Percentiles rank a stretch among this genome's conserved stretches.
These are phyloP conservation scores for Saccharomycopsis babjevae DNA, from an alignment of 805 yeast species.

Conservation along the genomic window DNA sequence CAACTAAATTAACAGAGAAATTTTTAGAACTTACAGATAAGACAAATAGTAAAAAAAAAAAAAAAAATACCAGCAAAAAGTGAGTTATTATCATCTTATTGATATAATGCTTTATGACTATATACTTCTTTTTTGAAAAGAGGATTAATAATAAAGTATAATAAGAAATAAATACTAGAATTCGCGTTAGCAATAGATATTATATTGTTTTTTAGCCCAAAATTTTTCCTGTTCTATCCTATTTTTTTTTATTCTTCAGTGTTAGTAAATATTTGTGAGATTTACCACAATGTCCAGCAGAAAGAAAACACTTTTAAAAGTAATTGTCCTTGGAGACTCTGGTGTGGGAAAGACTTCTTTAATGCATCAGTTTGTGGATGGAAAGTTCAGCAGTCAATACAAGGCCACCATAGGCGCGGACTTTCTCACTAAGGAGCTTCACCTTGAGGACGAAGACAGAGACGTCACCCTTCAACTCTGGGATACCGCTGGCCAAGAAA, in stretches of 20 bases:
- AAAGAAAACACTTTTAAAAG: slow-evolving; percentile 71
- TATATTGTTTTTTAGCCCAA: too few species aligned
- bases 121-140: too few species aligned
- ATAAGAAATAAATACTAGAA: too few species aligned
- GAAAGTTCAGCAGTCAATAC: slow-evolving; percentile 89
- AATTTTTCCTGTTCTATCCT: too few species aligned
- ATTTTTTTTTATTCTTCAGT: too few species aligned
- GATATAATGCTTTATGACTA: too few species aligned
- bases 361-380: slow-evolving; percentile 95
- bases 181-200: too few species aligned
- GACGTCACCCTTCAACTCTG: slow-evolving; percentile 61
- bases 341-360: slow-evolving; percentile 97
- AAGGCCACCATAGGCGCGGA: slow-evolving; percentile 98
- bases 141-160: too few species aligned
- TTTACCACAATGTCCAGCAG: slow-evolving; percentile 28
- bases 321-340: slow-evolving; percentile 90
- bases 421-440: slow-evolving; percentile 82
- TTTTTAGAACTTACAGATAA: neutral
- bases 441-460: slow-evolving; percentile 80
- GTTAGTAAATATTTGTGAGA: neutral
- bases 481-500: slow-evolving; percentile 99
- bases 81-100: neutral
- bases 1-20: neutral
- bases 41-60: neutral
- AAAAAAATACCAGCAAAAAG: neutral